Evolutionary conservation across 2,329 filamentous ascomycete species (phyloP).

Genomic region (Hypoxylon sp.): DNA sequence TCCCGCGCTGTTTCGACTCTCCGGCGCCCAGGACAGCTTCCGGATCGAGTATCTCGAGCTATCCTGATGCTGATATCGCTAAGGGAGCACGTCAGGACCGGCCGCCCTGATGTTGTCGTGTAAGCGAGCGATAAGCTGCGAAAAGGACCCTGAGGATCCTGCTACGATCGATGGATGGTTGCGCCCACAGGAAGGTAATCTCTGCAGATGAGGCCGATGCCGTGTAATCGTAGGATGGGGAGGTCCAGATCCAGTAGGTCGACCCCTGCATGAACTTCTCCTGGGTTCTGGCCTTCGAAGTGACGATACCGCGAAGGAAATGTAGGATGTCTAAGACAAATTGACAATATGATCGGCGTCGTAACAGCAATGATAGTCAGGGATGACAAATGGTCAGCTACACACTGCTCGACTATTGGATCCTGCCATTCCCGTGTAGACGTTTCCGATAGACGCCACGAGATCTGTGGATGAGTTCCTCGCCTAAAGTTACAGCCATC

Average conservation of each 20-base stretch:
- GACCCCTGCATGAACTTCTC: slow-evolving; percentile 36
- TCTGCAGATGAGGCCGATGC: slow-evolving; percentile 23
- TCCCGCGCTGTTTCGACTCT: slow-evolving; percentile 20
- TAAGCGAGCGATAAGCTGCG: slow-evolving; percentile 28
- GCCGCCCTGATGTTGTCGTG: slow-evolving; percentile 20
- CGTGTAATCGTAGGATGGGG: slow-evolving; percentile 53
- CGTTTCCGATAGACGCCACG: slow-evolving; percentile 48
- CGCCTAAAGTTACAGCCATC: slow-evolving; percentile 45
- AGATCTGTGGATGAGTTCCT: slow-evolving; percentile 36
- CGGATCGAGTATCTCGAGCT: slow-evolving; percentile 27
- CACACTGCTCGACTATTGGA: slow-evolving; percentile 36
- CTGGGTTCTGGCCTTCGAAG: slow-evolving; percentile 23
- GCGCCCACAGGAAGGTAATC: slow-evolving; percentile 18
- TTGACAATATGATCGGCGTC: slow-evolving; percentile 41
- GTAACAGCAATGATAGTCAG: slow-evolving; percentile 34
- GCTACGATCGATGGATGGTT: slow-evolving; percentile 22
- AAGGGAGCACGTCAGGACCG: slow-evolving; percentile 26
- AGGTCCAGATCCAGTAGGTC: slow-evolving; percentile 30
- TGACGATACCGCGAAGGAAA: slow-evolving; percentile 25
- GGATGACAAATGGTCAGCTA: slow-evolving; percentile 41
- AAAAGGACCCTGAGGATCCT: slow-evolving; percentile 35
- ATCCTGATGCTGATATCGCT: slow-evolving; percentile 14
- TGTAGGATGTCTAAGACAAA: slow-evolving; percentile 40
- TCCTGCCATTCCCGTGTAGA: slow-evolving; percentile 37
- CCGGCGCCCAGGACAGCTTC: slow-evolving; percentile 19